Evolutionary conservation across 108 stramenopile species (phyloP), one percentile per base, ranked within the genome.

Genomic region (Bacterosira constricta): DNA sequence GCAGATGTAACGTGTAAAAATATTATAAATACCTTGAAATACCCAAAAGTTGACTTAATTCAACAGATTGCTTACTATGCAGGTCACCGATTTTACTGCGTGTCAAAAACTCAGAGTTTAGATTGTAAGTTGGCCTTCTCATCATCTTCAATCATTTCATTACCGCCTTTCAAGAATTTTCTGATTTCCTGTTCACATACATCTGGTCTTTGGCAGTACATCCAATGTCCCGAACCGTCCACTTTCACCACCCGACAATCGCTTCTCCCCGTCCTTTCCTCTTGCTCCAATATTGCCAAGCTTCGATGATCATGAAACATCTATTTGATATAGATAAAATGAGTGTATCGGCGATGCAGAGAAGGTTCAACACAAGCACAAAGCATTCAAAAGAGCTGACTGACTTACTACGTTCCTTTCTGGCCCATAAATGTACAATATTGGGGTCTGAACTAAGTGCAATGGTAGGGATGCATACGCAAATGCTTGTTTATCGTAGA

Each of bases 191-290:
- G 13, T 1, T 49, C 45, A 38, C 77, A 78, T 18, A 57, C 36
- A 20, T 78, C 69, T 25, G 68, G 63, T 57, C 50, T 58, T 57
- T 78, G 77, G n/a, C 58, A 47, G 45, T 86, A 86, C 56, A 86
- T 54, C 85, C 85, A 86, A 72, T 86, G 85, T 5, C 85, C 85
- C 10, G 82, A 63, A 32, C 66, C 65, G 27, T 76, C 74, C 3
- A 86, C 50, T 15, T 38, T 58, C 17, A 86, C 69, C 6, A 69
- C 82, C 11, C 60, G 55, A 29, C 58, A 75, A 23, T 71, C 63
- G 20, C 68, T 75, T 34, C 39, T 66, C 18, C 55, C 62, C 25
- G 74, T 68, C 31, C 26, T 74, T 25, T 81, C 72, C 42, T 77
- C 82, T 62, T 69, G 66, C 51, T 85, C 63, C 62, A 86, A 69